phyloP scores from a whole-genome alignment of 352 stramenopile genomes.

The Paralagenidium karlingii region DNA sequence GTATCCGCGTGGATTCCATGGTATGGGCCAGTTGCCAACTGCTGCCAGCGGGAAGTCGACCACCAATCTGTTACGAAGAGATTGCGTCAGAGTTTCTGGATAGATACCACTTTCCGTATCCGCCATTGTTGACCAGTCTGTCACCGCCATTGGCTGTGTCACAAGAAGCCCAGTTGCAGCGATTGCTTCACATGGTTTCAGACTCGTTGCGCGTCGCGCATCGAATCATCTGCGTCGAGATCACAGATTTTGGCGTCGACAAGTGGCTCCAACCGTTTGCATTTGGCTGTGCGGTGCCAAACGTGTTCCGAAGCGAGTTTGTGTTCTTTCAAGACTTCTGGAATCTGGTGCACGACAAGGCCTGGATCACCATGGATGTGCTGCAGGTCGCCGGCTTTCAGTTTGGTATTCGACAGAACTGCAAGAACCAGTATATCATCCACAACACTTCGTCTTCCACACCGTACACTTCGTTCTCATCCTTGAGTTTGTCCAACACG shows the following conservation, averaged over 20 bases:
- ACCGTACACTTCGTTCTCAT: no score
- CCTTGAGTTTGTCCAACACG: no score
- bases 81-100: constrained; percentile 5
- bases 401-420: constrained; percentile 9
- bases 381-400: constrained; percentile 5
- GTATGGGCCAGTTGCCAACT: constrained; percentile 3
- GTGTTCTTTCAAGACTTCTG: constrained; percentile 23
- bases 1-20: constrained; percentile 6
- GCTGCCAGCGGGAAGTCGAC: constrained; percentile 3
- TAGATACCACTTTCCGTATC: constrained; percentile 8
- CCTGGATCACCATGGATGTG: constrained; percentile 7
- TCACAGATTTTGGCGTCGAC: not conserved
- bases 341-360: constrained; percentile 4
- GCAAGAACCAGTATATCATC: constrained; percentile 6
- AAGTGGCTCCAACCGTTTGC: constrained; percentile 2
- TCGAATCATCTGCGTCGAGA: constrained; percentile 5
- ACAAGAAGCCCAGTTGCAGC: constrained; percentile 9
- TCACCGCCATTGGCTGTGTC: no score
- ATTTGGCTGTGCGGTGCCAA: constrained; percentile 6
- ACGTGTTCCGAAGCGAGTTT: constrained; percentile 3
- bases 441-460: constrained; percentile 2
- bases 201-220: constrained; percentile 6
- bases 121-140: constrained; percentile 4
- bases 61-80: constrained; percentile 7
- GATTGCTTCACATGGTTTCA: constrained; percentile 9